These are phyloP conservation scores for Epichloe bromicola DNA, from an alignment of 2,329 filamentous ascomycete species.

Conservation along the genomic window DNA sequence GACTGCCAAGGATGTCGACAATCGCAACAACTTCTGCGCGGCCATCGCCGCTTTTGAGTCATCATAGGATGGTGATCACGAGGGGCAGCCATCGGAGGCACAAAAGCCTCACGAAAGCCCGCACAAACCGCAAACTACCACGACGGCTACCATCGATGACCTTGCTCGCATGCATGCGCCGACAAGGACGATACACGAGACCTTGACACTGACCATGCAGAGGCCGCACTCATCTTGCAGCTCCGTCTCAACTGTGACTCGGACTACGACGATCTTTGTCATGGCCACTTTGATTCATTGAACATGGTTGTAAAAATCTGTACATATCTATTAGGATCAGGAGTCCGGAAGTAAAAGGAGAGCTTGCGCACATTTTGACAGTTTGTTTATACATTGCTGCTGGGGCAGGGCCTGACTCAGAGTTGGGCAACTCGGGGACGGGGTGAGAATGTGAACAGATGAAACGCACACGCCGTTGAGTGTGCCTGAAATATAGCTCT, in stretches of 20 bases:
- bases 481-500: constrained; percentile 1
- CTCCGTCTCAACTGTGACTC: constrained; percentile 8
- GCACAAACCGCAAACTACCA: background rate
- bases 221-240: background rate
- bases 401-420: background rate
- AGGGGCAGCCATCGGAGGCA: background rate
- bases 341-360: background rate
- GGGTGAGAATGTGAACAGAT: background rate
- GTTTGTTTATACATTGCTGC: background rate
- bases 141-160: background rate
- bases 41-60: constrained; percentile 40
- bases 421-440: background rate
- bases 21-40: constrained; percentile 53
- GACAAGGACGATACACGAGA: background rate
- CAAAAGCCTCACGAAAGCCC: background rate
- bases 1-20: constrained; percentile 43
- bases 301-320: constrained; percentile 8
- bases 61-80: constrained; percentile 10
- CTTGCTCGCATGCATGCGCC: background rate
- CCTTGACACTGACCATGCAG: background rate
- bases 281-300: constrained; percentile 8
- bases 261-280: constrained; percentile 11
- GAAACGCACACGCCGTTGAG: background rate
- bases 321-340: constrained; percentile 9
- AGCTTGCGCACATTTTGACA: background rate